phyloP scores from a whole-genome alignment of 2,329 filamentous ascomycete species.

The Colletotrichum sp. region DNA sequence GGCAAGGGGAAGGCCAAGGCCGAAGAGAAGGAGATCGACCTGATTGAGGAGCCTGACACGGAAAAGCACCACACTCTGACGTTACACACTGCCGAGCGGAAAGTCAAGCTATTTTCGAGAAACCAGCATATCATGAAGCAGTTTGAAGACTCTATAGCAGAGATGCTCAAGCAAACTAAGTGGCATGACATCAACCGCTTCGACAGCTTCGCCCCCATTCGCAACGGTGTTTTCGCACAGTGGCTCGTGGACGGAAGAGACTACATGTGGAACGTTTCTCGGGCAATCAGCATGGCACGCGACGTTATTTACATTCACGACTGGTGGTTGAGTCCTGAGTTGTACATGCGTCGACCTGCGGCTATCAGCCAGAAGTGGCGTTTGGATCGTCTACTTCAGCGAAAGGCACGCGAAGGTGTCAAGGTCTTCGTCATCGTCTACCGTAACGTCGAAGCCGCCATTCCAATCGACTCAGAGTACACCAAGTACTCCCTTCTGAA shows the following conservation, averaged over 20 bases:
- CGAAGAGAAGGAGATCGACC: constrained; percentile 59
- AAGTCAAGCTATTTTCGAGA: constrained; percentile 86
- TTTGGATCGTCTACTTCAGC: constrained; percentile 88
- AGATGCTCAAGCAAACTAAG: constrained; percentile 81
- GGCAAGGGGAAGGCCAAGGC: constrained; percentile 46
- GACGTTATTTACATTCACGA: constrained; percentile 99
- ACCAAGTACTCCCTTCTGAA: constrained; percentile 97
- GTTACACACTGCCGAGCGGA: constrained; percentile 89
- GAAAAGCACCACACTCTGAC: constrained; percentile 83
- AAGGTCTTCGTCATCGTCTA: constrained; percentile 99
- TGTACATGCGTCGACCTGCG: constrained; percentile 92
- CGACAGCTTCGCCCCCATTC: constrained; percentile 90
- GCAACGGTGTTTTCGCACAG: constrained; percentile 86
- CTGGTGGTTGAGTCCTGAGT: constrained; percentile 97
- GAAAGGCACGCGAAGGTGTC: constrained; percentile 92
- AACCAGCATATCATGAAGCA: constrained; percentile 90
- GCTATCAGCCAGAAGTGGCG: constrained; percentile 99
- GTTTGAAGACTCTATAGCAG: constrained; percentile 90
- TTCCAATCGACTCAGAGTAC: constrained; percentile 98
- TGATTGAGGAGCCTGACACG: constrained; percentile 39
- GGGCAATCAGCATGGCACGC: constrained; percentile 94
- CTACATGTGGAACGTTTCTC: constrained; percentile 99
- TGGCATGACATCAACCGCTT: constrained; percentile 90
- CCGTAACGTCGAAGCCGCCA: constrained; percentile 94
- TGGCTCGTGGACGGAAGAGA: constrained; percentile 97